A percentile compares a stretch with the other conserved stretches of the same genome.
Conservation (phyloP, 495 filamentous ascomycete species). For the Tuber umbilicatum region DNA sequence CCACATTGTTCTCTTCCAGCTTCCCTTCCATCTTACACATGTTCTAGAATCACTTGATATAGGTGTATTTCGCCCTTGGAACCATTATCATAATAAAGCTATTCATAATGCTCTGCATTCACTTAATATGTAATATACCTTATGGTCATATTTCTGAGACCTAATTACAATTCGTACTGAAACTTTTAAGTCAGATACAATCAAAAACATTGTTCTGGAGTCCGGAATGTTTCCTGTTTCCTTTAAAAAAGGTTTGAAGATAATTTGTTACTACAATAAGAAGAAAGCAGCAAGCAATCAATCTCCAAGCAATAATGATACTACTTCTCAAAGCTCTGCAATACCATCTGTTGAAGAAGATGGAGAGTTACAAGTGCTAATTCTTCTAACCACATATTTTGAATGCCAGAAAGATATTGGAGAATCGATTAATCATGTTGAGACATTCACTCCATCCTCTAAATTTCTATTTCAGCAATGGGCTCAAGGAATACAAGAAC, state of each 20-base stretch:
- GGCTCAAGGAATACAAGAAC: too few species aligned
- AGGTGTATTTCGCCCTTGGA: not conserved
- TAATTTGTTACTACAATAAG: not conserved
- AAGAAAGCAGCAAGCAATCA: too few species aligned
- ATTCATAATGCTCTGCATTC: not conserved
- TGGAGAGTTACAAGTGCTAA: too few species aligned
- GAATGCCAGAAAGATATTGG: too few species aligned
- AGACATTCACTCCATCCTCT: too few species aligned
- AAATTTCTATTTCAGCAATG: too few species aligned
- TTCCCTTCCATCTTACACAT: not conserved
- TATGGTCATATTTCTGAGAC: not conserved
- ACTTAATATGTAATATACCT: not conserved
- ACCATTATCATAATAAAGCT: not conserved
- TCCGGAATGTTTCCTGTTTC: not conserved
- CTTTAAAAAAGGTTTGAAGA: not conserved
- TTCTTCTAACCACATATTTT: too few species aligned
- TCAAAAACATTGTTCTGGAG: not conserved
- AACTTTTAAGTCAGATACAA: not conserved
- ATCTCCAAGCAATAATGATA: too few species aligned
- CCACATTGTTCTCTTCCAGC: not conserved
- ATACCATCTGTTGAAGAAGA: too few species aligned
- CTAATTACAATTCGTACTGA: not conserved
- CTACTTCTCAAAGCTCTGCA: too few species aligned
- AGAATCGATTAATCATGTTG: too few species aligned
- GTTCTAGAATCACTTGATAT: not conserved